A percentile compares a stretch with the other conserved stretches of the same genome.
These are phyloP conservation scores for Fennellomyces sp. DNA, from an alignment of 371 early-diverging fungal genomes.

Conservation along the genomic window DNA sequence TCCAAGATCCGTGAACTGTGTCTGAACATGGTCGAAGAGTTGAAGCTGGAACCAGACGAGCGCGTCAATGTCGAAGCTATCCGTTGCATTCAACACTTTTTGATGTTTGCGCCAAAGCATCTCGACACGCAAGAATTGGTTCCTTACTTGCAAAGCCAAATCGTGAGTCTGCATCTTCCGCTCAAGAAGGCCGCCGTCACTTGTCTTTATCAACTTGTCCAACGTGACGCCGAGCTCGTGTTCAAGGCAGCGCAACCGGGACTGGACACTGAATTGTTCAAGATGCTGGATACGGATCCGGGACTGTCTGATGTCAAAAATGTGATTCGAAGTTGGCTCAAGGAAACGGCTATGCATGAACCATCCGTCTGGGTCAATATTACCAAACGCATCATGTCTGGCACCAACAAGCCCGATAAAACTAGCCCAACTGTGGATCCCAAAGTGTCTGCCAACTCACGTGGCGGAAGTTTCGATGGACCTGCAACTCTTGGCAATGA, in stretches of 20 bases:
- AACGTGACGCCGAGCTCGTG: conserved; percentile 76
- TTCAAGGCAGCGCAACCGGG: conserved; percentile 69
- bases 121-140: conserved; percentile 72
- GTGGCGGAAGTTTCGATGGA: conserved; percentile 14
- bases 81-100: conserved; percentile 86
- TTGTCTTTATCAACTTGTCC: conserved; percentile 86
- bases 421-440: neutral
- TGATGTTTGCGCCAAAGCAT: conserved; percentile 85
- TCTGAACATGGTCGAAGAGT: conserved; percentile 75
- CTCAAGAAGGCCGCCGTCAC: conserved; percentile 82
- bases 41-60: conserved; percentile 78
- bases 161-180: conserved; percentile 67
- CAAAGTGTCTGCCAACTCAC: neutral
- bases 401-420: conserved; percentile 19
- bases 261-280: conserved; percentile 83
- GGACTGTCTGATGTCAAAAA: conserved; percentile 82
- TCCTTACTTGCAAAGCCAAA: conserved; percentile 78
- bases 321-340: conserved; percentile 74
- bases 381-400: conserved; percentile 77
- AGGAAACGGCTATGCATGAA: conserved; percentile 69
- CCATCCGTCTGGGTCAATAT: conserved; percentile 89
- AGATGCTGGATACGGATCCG: conserved; percentile 80
- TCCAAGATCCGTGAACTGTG: conserved; percentile 77
- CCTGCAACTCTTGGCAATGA: conserved; percentile 17
- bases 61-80: conserved; percentile 87